A percentile compares a stretch with the other conserved stretches of the same genome.
Conservation (phyloP, 140 eudicot species). For the Oenanthe javanica region DNA sequence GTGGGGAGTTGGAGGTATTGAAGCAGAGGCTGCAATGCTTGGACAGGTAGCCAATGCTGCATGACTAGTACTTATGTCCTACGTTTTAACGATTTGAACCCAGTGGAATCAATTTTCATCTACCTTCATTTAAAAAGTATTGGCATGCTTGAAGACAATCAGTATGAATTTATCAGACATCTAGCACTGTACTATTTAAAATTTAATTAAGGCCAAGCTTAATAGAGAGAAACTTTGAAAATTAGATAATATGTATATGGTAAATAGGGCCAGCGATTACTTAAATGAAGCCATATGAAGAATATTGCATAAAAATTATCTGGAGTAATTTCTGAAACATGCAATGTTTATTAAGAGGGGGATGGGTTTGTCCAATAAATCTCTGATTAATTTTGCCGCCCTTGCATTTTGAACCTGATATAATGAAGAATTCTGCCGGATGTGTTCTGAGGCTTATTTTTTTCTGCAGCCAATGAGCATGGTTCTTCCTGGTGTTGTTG, state of each 20-base stretch:
- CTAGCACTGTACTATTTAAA: background rate
- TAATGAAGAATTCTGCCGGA: background rate
- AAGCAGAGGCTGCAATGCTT: slow-evolving; percentile 99
- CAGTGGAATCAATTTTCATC: background rate
- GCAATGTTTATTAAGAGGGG: background rate
- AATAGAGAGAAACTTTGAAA: background rate
- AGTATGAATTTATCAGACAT: background rate
- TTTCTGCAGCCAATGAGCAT: slow-evolving; percentile 95
- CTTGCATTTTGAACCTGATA: background rate
- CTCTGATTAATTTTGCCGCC: background rate
- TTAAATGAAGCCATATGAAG: background rate
- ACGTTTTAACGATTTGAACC: background rate
- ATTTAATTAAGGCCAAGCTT: background rate
- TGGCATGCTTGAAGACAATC: background rate
- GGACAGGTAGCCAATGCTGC: slow-evolving; percentile 63
- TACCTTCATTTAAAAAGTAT: background rate
- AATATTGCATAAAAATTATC: background rate
- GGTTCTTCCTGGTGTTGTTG: slow-evolving; percentile 99
- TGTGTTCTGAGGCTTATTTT: background rate
- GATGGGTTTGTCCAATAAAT: background rate
- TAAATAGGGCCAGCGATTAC: background rate
- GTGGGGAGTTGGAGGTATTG: slow-evolving; percentile 99
- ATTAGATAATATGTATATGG: background rate
- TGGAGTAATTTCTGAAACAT: background rate
- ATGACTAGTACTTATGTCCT: background rate